A percentile compares a stretch with the other conserved stretches of the same genome.
These are phyloP conservation scores for Diplogelasinospora grovesii DNA, from an alignment of 495 filamentous ascomycete genomes.

Conservation along the genomic window DNA sequence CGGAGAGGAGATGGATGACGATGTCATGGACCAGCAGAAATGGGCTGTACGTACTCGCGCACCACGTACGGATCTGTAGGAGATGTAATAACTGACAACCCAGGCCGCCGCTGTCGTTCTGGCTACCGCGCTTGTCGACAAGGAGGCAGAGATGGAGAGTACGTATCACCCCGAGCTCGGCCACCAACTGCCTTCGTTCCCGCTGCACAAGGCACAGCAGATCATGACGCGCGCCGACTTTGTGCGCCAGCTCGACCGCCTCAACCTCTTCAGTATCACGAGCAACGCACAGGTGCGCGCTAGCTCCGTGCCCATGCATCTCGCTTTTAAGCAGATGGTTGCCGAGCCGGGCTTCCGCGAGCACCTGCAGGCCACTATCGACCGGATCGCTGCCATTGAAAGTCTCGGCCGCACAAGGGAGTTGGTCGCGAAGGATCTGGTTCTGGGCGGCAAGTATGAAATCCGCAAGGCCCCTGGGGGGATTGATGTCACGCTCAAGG, in stretches of 20 bases:
- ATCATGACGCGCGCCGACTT: conserved; percentile 96
- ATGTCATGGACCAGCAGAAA: conserved; percentile 99
- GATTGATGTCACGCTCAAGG: conserved; percentile 19
- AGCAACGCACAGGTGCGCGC: conserved; percentile 81
- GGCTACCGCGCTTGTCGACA: conserved; percentile 79
- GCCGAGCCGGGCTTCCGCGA: conserved; percentile 64
- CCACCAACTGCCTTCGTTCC: conserved; percentile 74
- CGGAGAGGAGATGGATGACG: conserved; percentile 90
- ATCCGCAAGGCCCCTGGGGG: conserved; percentile 38
- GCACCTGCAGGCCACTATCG: conserved; percentile 72
- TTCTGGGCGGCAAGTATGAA: conserved; percentile 70
- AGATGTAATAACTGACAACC: background rate
- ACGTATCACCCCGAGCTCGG: conserved; percentile 58
- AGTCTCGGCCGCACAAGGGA: conserved; percentile 87
- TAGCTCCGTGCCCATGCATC: conserved; percentile 93
- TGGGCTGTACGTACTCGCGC: conserved; percentile 60
- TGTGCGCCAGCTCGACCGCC: conserved; percentile 82
- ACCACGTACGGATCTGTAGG: background rate
- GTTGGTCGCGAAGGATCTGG: conserved; percentile 75
- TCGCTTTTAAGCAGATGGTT: conserved; percentile 81
- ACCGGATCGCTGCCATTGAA: conserved; percentile 84
- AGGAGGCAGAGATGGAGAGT: conserved; percentile 58
- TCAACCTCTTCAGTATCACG: conserved; percentile 94
- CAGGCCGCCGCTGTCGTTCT: conserved; percentile 89
- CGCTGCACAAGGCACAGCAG: conserved; percentile 74